A percentile compares a stretch with the other conserved stretches of the same genome.
Evolutionary conservation across 768 basidiomycete genomes (phyloP).

Genomic region (Kwoniella bestiolae): DNA sequence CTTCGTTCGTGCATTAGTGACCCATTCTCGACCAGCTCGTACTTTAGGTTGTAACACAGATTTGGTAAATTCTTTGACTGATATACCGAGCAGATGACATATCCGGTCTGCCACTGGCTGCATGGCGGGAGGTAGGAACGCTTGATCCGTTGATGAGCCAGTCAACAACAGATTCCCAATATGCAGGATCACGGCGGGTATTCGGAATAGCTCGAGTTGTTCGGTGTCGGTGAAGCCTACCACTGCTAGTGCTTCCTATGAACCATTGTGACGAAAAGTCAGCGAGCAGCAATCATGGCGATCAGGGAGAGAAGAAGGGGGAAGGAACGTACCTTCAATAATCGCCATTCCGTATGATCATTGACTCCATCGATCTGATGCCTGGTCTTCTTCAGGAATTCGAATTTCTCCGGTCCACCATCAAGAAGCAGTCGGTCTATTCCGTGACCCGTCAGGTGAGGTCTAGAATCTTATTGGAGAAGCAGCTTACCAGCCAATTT

Average conservation of each 20-base stretch:
- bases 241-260: slow-evolving; percentile 76
- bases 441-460: neutral
- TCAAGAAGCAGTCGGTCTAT: slow-evolving; percentile 67
- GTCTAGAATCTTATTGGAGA: too few species aligned
- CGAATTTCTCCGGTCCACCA: slow-evolving; percentile 77
- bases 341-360: slow-evolving; percentile 84
- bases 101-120: slow-evolving; percentile 68
- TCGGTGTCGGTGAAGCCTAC: slow-evolving; percentile 85
- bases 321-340: slow-evolving; percentile 66
- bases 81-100: slow-evolving; percentile 88
- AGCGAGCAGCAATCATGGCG: too few species aligned
- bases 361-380: slow-evolving; percentile 94
- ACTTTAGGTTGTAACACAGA: slow-evolving; percentile 87
- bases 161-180: slow-evolving; percentile 89
- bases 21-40: slow-evolving; percentile 95
- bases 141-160: slow-evolving; percentile 79
- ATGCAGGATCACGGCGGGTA: slow-evolving; percentile 90
- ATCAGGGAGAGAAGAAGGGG: neutral
- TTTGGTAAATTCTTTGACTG: slow-evolving; percentile 82
- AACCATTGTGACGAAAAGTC: neutral
- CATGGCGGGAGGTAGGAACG: slow-evolving; percentile 58
- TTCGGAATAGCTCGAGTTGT: slow-evolving; percentile 90
- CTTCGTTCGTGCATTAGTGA: slow-evolving; percentile 85
- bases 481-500: slow-evolving; percentile 67
- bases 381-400: slow-evolving; percentile 86